Evolutionary conservation across 1,284 basidiomycete species (phyloP).

Genomic region (Marasmius oreades): DNA sequence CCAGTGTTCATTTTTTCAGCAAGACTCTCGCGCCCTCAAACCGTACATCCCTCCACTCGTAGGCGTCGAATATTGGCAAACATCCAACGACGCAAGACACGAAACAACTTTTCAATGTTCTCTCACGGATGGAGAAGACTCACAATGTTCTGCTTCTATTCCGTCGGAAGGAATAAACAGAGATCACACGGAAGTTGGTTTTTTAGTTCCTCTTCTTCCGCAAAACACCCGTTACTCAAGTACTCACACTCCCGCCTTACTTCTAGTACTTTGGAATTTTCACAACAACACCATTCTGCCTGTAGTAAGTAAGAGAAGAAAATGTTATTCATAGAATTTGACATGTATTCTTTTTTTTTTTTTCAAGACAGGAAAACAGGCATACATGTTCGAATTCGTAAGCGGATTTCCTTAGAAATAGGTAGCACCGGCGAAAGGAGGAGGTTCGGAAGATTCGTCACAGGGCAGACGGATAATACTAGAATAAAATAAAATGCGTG

Average conservation of each 20-base stretch:
- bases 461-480: background rate
- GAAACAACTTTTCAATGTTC: constrained; percentile 21
- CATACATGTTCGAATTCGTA: background rate
- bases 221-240: background rate
- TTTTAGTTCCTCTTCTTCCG: background rate
- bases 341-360: no score
- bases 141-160: constrained; percentile 24
- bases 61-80: constrained; percentile 31
- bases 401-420: no score
- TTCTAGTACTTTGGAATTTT: constrained; percentile 31
- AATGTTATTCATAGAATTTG: background rate
- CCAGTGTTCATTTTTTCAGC: constrained; percentile 1
- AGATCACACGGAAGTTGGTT: constrained; percentile 24
- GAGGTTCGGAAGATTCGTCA: background rate
- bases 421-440: no score
- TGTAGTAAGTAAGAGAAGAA: constrained; percentile 20
- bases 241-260: background rate
- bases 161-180: constrained; percentile 23
- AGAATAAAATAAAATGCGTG: background rate
- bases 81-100: constrained; percentile 20
- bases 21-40: background rate
- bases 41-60: background rate
- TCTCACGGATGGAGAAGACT: constrained; percentile 24
- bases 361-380: background rate
- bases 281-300: constrained; percentile 33